Evolutionary conservation across 805 yeast species (phyloP), one percentile per base, ranked within the genome.

Genomic region (Ogataea pignaliae): DNA sequence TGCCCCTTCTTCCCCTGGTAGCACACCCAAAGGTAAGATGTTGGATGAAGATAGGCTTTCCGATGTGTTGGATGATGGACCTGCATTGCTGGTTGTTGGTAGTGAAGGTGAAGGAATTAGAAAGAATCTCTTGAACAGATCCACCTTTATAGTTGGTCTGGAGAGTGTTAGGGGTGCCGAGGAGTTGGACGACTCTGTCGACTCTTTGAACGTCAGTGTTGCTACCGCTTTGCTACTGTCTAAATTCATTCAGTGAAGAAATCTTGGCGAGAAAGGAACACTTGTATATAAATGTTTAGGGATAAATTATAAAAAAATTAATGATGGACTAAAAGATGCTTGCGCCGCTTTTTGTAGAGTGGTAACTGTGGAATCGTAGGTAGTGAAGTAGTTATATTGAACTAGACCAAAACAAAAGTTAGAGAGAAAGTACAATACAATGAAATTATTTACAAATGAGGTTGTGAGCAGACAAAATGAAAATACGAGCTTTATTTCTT

Each of bases 191-290:
- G 54, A 47, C 3, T 57, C 65, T 34, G 81, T 89, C 33, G 96
- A 88, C 58, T 85, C 95, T 29, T 68, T 89, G 56, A 89, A 89
- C 59, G 97, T 88, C 29, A 86, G 93, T 58, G 96, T 89, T 9
- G 97, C 97, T 1, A 76, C 90, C 1, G 93, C 90, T 1, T 57
- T 89, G 28, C 58, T 89, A 39, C 65, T 88, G 8, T 56, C 55
- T 7, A 59, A 56, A 40, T 48, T 54, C 34, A 15, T 49, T 18
- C 36, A 43, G 31, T 40, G 29, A 31, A 14, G 16, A 28, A 17
- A 37, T n/a, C n/a, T n/a, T n/a, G n/a, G n/a, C n/a, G n/a, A n/a
- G n/a, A 29, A 26, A 15, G 14, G 15, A 15, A 3, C 10, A 30
- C 14, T 12, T 30, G 14, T 30, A 30, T 30, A 30, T 12, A n/a